Evolutionary conservation across 768 basidiomycete species (phyloP).

Genomic region (Pleurotus citrinopileatus): DNA sequence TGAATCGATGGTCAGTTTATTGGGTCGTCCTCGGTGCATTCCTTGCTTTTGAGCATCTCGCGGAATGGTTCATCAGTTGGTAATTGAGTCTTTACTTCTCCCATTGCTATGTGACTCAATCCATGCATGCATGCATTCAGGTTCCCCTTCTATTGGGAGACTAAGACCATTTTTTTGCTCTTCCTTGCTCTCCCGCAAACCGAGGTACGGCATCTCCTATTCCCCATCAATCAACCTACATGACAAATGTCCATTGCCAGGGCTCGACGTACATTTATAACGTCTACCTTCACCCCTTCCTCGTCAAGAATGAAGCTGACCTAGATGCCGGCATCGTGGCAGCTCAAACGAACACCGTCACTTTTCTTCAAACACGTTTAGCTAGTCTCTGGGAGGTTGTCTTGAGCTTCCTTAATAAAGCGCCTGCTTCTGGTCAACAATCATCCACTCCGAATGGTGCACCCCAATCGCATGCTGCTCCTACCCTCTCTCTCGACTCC

Average conservation of each 20-base stretch:
- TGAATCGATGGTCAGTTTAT: slow-evolving; percentile 59
- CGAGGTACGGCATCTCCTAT: slow-evolving; percentile 39
- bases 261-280: slow-evolving; percentile 68
- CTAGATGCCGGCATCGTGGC: slow-evolving; percentile 58
- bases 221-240: slow-evolving; percentile 8
- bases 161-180: slow-evolving; percentile 64
- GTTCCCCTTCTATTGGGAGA: slow-evolving; percentile 77
- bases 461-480: slow-evolving; percentile 17
- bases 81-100: slow-evolving; percentile 25
- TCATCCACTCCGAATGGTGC: slow-evolving; percentile 21
- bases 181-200: slow-evolving; percentile 70
- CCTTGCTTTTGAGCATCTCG: slow-evolving; percentile 58
- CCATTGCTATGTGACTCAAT: slow-evolving; percentile 14
- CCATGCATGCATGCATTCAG: slow-evolving; percentile 31
- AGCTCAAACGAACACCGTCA: slow-evolving; percentile 49
- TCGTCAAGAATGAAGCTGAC: slow-evolving; percentile 52
- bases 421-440: slow-evolving; percentile 18
- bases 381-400: slow-evolving; percentile 45
- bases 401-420: slow-evolving; percentile 41
- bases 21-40: slow-evolving; percentile 63
- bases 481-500: slow-evolving; percentile 20
- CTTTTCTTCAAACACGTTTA: slow-evolving; percentile 55
- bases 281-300: slow-evolving; percentile 59
- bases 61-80: slow-evolving; percentile 69
- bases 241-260: slow-evolving; percentile 27